These are phyloP conservation scores for Colletotrichum liaoningense DNA, from an alignment of 2,329 filamentous ascomycete genomes.

Conservation along the genomic window DNA sequence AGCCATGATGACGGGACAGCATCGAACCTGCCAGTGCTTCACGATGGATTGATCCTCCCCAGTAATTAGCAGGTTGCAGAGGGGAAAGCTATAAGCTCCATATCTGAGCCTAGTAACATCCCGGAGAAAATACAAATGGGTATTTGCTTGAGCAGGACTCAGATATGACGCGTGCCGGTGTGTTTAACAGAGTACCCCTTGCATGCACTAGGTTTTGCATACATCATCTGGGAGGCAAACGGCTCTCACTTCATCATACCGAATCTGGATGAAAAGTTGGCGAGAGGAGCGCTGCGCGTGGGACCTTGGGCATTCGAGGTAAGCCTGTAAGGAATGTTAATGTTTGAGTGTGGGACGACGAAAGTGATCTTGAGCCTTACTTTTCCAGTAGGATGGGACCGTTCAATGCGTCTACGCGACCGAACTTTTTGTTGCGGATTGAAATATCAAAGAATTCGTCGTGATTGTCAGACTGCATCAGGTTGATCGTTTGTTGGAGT, in stretches of 20 bases:
- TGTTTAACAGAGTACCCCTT: neutral
- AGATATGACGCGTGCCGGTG: neutral
- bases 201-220: neutral
- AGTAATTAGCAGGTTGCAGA: neutral
- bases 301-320: conserved; percentile 72
- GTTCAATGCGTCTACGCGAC: conserved; percentile 90
- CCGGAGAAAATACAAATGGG: conserved; percentile 16
- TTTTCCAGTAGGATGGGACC: conserved; percentile 93
- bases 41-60: neutral
- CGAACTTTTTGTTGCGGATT: conserved; percentile 91
- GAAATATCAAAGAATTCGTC: conserved; percentile 97
- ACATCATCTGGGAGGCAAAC: neutral
- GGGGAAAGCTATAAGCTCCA: neutral
- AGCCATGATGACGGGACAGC: conserved; percentile 11
- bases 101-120: neutral
- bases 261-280: conserved; percentile 80
- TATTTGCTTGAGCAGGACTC: neutral
- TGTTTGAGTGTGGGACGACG: neutral
- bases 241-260: conserved; percentile 66
- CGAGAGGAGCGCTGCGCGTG: conserved; percentile 71
- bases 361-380: conserved; percentile 56
- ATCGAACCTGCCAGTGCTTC: neutral
- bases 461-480: conserved; percentile 90
- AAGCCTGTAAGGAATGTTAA: conserved; percentile 60
- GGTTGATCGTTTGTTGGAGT: conserved; percentile 88